Evolutionary conservation across 371 early-diverging fungal genomes (phyloP), one percentile per base, ranked within the genome.

Genomic region (Mucor lusitanicus): DNA sequence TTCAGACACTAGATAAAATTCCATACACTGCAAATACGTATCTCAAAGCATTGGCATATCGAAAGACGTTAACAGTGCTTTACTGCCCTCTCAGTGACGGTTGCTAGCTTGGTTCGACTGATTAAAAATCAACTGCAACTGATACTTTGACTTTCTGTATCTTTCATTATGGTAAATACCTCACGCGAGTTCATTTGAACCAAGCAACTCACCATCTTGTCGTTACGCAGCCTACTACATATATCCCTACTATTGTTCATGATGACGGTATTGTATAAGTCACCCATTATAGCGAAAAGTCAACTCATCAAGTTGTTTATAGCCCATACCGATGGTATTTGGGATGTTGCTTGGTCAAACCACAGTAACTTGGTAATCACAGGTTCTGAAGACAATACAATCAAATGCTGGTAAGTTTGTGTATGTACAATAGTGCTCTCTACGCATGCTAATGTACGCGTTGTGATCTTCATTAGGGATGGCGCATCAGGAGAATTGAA

Each of bases 311-410:
- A 37, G 1, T 37, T 12, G 3, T 19, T 8, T 42, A 23, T 69
- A 90, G 95, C 94, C 11, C 95, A 95, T 73, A 85, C 82, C 35
- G 94, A 92, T 66, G 92, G 90, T 61, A 92, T 95, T 65, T 95
- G 95, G 95, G 74, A 85, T 59, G 90, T 90, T 7, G 87, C 89
- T 13, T 95, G 95, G 94, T 82, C 88, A 6, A 85, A 81, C 63
- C 75, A 84, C 46, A 78, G 82, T 6, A 88, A 90, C 74, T 55
- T 76, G 32, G 85, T 95, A 21, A 76, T 92, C 23, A 91, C 94
- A 35, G 95, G 91, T 13, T 91, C 92, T 21, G 86, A 88, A 28
- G 95, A 95, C 63, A 86, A 86, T 53, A 87, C 88, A 3, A 84
- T 95, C 61, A 92, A 90, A 68, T 80, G 89, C 69, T 95, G 95